Evolutionary conservation across 1,284 basidiomycete species (phyloP), one percentile per base, ranked within the genome.

Genomic region (Apiotrichum brassicae): DNA sequence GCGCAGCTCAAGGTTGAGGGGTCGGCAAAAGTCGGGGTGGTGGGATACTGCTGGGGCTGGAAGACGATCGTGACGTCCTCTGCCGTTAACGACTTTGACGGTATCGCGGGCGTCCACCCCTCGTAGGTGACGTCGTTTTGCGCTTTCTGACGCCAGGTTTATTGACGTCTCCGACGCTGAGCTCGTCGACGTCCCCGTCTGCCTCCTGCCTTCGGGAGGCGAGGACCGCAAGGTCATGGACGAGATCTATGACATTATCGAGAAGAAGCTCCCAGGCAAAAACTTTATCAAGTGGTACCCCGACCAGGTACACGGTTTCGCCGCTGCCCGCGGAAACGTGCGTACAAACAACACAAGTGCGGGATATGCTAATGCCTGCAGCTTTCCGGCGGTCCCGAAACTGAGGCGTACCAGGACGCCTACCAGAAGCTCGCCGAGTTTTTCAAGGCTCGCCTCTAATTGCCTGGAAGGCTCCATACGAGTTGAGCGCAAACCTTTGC

Each of bases 1-100:
- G 53, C 56, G 13, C 60, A 58, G 20, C 61, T 76, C 49, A 72
- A 69, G 61, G 46, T 48, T 7, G 44, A 60, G 16, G 70, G 72
- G 26, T 59, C 60, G 23, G 34, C 56, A 16, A 71, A 66, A 51
- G 49, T 76, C 44, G 75, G 68, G 19, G 50, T 64, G 7, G 58
- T 71, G 44, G 76, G 76, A 25, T 71, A 62, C 64, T 77, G 76
- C 65, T 73, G 72, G 67, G 68, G 70, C 42, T 69, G 60, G 54
- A 71, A 72, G 59, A 61, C 59, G n/a, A 40, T 58, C 14, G 52
- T 63, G 4, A 30, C 49, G 6, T 46, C 57, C 24, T 55, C 61
- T 48, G 57, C 51, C 14, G 48, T 51, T 28, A 57, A 56, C 23
- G 48, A 56, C 12, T 59, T 65, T 36, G 55, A 60, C 11, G 67